Evolutionary conservation across 495 filamentous ascomycete genomes (phyloP).

Genomic region (Chaetomium cochliodes): DNA sequence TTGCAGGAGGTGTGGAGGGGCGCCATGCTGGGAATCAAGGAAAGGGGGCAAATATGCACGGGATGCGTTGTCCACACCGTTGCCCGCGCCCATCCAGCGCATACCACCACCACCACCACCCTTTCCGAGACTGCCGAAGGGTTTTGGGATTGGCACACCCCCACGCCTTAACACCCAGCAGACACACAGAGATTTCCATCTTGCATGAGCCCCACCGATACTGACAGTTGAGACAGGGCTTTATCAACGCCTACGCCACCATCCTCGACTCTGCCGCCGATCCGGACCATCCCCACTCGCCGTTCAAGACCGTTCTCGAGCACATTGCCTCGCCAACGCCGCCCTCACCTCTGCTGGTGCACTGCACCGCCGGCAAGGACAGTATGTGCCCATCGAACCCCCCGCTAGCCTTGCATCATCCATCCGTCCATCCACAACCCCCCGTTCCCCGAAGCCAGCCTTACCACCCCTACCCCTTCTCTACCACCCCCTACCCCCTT

Average conservation of each 20-base stretch:
- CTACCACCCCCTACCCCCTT: no score
- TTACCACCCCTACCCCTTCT: neutral
- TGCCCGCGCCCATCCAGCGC: no score
- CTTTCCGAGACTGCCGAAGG: neutral
- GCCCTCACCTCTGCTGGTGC: constrained; percentile 37
- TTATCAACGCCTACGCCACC: constrained; percentile 53
- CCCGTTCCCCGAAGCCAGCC: constrained; percentile 45
- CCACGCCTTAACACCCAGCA: neutral
- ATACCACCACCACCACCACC: no score
- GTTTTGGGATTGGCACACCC: neutral
- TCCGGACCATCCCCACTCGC: constrained; percentile 35
- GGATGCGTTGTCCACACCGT: neutral
- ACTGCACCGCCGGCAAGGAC: constrained; percentile 43
- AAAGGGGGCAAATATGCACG: neutral
- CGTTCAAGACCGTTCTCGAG: constrained; percentile 45
- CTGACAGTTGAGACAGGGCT: constrained; percentile 40
- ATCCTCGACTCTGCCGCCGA: constrained; percentile 47
- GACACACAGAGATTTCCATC: neutral
- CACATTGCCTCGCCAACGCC: constrained; percentile 38
- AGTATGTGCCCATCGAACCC: constrained; percentile 22
- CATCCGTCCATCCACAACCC: neutral
- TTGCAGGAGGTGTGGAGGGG: neutral
- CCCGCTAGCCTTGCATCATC: neutral
- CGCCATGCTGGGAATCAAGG: neutral
- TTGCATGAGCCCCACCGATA: neutral